Evolutionary conservation across 2,329 filamentous ascomycete species (phyloP).

Genomic region (Neurospora crassa): DNA sequence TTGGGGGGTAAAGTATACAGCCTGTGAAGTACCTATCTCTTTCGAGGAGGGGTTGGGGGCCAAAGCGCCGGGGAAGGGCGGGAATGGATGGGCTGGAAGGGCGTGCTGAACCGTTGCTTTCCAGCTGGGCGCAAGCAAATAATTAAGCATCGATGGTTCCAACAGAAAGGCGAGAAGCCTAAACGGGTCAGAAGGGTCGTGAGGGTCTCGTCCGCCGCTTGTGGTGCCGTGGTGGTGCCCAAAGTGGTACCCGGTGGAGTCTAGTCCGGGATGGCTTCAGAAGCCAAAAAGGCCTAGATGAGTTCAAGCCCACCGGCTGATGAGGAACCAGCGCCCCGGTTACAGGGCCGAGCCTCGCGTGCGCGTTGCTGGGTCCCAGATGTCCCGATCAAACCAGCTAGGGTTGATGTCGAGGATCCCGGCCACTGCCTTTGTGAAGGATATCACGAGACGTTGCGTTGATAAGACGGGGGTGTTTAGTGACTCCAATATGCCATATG

Average conservation of each 20-base stretch:
- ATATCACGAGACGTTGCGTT: not conserved
- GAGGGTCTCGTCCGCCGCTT: slow-evolving; percentile 66
- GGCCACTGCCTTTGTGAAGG: not conserved
- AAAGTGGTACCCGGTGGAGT: not conserved
- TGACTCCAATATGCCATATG: not conserved
- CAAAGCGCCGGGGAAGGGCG: not conserved
- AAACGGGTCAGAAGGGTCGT: slow-evolving; percentile 23
- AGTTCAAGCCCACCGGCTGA: not conserved
- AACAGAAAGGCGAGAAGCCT: not conserved
- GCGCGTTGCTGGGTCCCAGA: not conserved
- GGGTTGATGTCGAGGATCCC: not conserved
- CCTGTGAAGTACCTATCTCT: not conserved
- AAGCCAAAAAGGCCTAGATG: not conserved
- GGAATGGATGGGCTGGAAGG: not conserved
- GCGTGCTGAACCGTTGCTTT: not conserved
- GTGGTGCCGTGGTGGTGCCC: slow-evolving; percentile 53
- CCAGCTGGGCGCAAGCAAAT: not conserved
- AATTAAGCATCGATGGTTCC: not conserved
- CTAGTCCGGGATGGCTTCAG: not conserved
- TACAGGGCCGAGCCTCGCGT: not conserved
- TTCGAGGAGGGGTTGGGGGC: not conserved
- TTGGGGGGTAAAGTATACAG: not conserved
- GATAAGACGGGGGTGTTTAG: not conserved
- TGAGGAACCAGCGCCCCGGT: not conserved
- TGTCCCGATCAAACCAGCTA: too few relatives aligned